phyloP scores from a whole-genome alignment of 2,329 filamentous ascomycete species.

The Clarireedia monteithiana region DNA sequence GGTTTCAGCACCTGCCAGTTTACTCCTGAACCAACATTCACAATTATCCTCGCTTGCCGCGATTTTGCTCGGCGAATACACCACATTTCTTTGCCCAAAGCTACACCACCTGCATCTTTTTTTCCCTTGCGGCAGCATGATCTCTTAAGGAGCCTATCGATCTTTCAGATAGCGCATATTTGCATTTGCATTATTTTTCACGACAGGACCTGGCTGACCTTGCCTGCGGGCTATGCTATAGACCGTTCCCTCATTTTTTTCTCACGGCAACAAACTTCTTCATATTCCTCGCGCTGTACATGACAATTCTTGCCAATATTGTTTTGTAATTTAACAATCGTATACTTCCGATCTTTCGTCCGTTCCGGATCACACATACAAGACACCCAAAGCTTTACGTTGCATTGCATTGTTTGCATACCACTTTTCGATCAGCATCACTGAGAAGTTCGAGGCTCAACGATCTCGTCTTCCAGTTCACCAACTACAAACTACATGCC shows the following conservation, averaged over 20 bases:
- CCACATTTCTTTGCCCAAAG: not conserved
- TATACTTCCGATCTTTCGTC: not conserved
- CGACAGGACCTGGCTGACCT: conserved; percentile 20
- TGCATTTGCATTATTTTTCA: conserved; percentile 16
- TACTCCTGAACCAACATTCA: conserved; percentile 1
- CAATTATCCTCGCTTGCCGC: conserved; percentile 1
- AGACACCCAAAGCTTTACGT: not conserved
- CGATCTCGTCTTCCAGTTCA: conserved; percentile 9
- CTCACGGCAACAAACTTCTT: not conserved
- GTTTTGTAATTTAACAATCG: not conserved
- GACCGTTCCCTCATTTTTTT: conserved; percentile 22
- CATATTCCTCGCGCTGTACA: conserved; percentile 2
- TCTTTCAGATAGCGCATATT: conserved; percentile 17
- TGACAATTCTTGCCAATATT: not conserved
- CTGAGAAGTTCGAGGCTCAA: conserved; percentile 6
- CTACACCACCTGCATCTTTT: not conserved
- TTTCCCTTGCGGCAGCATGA: conserved; percentile 12
- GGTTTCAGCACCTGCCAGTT: not conserved
- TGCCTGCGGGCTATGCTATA: conserved; percentile 16
- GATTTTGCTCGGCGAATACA: conserved; percentile 16
- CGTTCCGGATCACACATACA: not conserved
- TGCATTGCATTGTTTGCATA: not conserved
- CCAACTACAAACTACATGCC: conserved; percentile 27
- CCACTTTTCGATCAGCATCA: not conserved
- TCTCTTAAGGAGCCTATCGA: conserved; percentile 11